Base-by-base conservation (phyloP, 2,329 filamentous ascomycete genomes). In the Stagonosporopsis vannaccii region DNA sequence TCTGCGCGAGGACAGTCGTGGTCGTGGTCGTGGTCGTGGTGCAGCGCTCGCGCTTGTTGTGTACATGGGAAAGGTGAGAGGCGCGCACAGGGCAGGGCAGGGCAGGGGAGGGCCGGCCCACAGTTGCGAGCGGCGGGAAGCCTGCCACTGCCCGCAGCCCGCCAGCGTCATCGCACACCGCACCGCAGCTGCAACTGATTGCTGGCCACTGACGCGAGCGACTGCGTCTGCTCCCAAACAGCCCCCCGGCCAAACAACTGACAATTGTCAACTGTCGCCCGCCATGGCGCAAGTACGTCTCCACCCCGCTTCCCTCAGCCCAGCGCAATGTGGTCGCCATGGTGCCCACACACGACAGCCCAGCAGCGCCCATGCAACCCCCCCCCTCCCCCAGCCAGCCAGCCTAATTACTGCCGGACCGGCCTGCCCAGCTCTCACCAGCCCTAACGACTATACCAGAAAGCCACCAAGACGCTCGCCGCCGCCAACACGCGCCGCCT, bases 401-500 rank as follows among this genome's bases (percentile, higher is more conserved):
- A 17, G 26, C 26, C 26, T 44, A 17, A 6, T 15, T 11, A 15
- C 6, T 20, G 17, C 26, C 41, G 32, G 7, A 20, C 12, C 40
- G 12, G 22, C 23, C 13, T 28, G 15, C 3, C 40, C 13, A 26
- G n/a, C 19, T 22, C 23, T 22, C 15, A 15, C n/a, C 22, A 35
- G 26, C 28, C 36, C 53, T 54, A 26, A 60, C 39, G 47, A 13
- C 7, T 6, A 13, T 1, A 25, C 19, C 61, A 82, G 80, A 82
- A 82, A 82, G 79, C 80, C 52, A 78, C 79, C 61, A 83, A 83
- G 63, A 81, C 83, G 37, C 84, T 88, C 51, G 95, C 95, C 54
- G 90, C 89, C 66, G 86, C 89, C 78, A 98, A 98, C 77, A 82
- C 85, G 42, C 81, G 86, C 30, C 83, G 90, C 39, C 87, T 99